Percentiles rank a stretch among this genome's conserved stretches.
phyloP scores from a whole-genome alignment of 768 basidiomycete species.

The Panaeolus cyanescens region DNA sequence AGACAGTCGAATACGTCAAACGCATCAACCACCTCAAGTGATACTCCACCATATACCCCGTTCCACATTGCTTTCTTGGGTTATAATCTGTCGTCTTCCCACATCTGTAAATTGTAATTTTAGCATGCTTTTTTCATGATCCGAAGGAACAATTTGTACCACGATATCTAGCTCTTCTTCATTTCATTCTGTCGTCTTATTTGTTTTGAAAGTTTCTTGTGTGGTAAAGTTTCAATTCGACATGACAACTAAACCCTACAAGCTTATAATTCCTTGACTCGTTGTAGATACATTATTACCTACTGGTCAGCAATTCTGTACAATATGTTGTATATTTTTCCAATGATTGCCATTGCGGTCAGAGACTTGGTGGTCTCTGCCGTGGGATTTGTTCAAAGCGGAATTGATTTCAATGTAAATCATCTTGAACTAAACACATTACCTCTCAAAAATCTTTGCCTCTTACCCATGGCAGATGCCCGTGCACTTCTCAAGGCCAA shows the following conservation, averaged over 20 bases:
- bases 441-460: not conserved
- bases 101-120: not conserved
- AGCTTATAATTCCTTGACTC: not conserved
- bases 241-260: not conserved
- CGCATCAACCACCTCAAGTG: conserved; percentile 35
- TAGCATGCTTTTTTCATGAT: not conserved
- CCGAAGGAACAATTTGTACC: not conserved
- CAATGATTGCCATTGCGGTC: not conserved
- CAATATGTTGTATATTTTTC: not conserved
- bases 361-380: not conserved
- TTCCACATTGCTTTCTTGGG: not conserved
- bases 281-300: conserved; percentile 1
- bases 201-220: not conserved
- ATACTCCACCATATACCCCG: conserved; percentile 3
- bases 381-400: not conserved
- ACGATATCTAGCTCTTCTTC: not conserved
- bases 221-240: not conserved
- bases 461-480: conserved; percentile 66
- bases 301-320: conserved; percentile 2
- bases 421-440: not conserved
- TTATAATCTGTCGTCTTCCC: not conserved
- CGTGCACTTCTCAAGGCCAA: conserved; percentile 85
- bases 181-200: not conserved
- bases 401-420: not conserved
- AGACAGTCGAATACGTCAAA: conserved; percentile 64